These are phyloP conservation scores for Schizosaccharomyces japonicus DNA, from an alignment of 805 yeast species.

Conservation along the genomic window DNA sequence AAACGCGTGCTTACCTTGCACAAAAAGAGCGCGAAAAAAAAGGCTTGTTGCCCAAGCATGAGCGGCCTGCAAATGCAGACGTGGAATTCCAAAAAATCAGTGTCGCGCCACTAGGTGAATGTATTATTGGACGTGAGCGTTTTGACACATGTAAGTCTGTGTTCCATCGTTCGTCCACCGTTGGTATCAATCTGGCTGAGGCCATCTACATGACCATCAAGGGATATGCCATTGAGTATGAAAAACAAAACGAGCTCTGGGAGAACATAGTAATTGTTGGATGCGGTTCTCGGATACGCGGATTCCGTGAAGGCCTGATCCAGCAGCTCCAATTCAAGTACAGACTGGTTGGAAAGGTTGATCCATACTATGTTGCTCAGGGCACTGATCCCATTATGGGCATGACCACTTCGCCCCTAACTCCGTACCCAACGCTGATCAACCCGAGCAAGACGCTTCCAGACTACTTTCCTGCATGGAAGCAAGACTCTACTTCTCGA, in stretches of 20 bases:
- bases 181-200: background rate
- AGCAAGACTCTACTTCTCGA: background rate
- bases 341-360: background rate
- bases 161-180: background rate
- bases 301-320: slow-evolving; percentile 1
- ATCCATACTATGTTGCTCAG: slow-evolving; percentile 2
- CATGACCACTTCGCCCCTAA: background rate
- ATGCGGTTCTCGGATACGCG: slow-evolving; percentile 1
- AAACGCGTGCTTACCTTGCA: slow-evolving; percentile 4
- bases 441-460: background rate
- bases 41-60: background rate
- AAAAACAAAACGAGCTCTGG: background rate
- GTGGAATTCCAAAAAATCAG: background rate
- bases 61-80: background rate
- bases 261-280: slow-evolving; percentile 1
- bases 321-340: slow-evolving; percentile 1
- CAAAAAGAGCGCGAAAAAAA: background rate
- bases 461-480: slow-evolving; percentile 2
- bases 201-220: slow-evolving; percentile 2
- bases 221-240: background rate
- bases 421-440: background rate
- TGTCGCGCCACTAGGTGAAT: background rate
- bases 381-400: background rate
- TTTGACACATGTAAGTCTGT: background rate
- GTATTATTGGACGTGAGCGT: background rate